phyloP scores from a whole-genome alignment of 345 rosid genomes.

The Mangifera indica region DNA sequence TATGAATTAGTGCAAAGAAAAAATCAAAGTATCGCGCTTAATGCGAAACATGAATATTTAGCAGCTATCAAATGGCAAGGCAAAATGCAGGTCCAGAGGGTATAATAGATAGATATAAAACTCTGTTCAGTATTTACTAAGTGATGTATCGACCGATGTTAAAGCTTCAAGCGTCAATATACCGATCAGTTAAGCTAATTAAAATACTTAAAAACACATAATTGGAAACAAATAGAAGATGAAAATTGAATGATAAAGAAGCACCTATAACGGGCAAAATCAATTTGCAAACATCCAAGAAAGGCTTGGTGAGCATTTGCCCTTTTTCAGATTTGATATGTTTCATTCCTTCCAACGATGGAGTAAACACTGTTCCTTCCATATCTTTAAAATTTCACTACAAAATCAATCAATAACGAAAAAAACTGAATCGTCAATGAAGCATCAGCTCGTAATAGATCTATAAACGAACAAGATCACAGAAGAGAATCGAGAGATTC shows the following conservation, averaged over 20 bases:
- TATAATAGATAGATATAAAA: too few relatives aligned
- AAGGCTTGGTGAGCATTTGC: conserved; percentile 80
- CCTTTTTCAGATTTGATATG: conserved; percentile 65
- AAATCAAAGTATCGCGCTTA: neutral
- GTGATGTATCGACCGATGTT: neutral
- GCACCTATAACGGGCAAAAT: conserved; percentile 83
- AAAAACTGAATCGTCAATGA: neutral
- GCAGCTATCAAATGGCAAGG: neutral
- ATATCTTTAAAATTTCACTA: conserved; percentile 26
- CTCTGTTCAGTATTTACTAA: neutral
- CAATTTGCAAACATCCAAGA: conserved; percentile 80
- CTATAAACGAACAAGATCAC: conserved; percentile 2
- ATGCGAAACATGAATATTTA: neutral
- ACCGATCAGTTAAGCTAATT: too few relatives aligned
- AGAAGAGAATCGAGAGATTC: neutral
- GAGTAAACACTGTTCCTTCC: conserved; percentile 80
- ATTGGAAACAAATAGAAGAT: too few relatives aligned
- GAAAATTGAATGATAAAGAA: neutral
- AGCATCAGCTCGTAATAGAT: neutral
- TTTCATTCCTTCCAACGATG: conserved; percentile 87
- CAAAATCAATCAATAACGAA: neutral
- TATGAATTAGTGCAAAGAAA: neutral
- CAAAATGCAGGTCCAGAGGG: neutral
- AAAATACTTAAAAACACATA: too few relatives aligned
- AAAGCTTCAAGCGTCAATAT: neutral